Percentiles rank a stretch among this genome's conserved stretches.
phyloP scores from a whole-genome alignment of 2,329 filamentous ascomycete genomes.

The Monosporascus sp. region DNA sequence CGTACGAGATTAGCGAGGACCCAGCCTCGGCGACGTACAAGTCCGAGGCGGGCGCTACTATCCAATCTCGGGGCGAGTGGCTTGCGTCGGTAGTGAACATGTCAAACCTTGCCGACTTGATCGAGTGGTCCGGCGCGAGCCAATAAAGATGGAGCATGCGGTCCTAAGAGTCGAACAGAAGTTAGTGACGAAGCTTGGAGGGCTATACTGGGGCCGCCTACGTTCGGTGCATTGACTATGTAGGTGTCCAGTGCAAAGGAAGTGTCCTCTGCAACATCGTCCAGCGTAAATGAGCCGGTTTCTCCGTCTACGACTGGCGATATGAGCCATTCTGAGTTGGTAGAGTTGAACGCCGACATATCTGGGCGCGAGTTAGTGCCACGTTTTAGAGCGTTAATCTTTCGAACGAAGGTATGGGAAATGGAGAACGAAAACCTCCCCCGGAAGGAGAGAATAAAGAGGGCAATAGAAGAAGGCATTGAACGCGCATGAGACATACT shows the following conservation, averaged over 20 bases:
- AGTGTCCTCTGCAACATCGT: slow-evolving; percentile 12
- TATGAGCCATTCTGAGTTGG: slow-evolving; percentile 17
- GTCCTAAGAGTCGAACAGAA: neutral
- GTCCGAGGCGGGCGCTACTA: slow-evolving; percentile 11
- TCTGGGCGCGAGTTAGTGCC: neutral
- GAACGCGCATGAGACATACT: neutral
- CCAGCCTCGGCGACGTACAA: slow-evolving; percentile 15
- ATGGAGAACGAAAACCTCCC: neutral
- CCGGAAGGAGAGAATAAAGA: no score
- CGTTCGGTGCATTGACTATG: neutral
- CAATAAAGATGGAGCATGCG: slow-evolving; percentile 2
- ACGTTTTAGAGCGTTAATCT: neutral
- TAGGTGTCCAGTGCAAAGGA: slow-evolving; percentile 13
- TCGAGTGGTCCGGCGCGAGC: neutral
- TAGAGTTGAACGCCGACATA: slow-evolving; percentile 23
- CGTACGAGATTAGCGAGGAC: slow-evolving; percentile 20
- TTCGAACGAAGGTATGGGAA: neutral
- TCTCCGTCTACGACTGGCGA: slow-evolving; percentile 21
- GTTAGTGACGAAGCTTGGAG: neutral
- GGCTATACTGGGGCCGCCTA: neutral
- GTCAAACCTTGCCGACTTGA: slow-evolving; percentile 3
- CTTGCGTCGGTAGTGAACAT: slow-evolving; percentile 10
- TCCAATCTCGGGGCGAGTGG: slow-evolving; percentile 13
- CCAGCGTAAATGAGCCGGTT: slow-evolving; percentile 10
- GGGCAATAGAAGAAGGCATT: neutral